Base-by-base conservation (phyloP, 352 stramenopile species). In the Globisporangium lucens region DNA sequence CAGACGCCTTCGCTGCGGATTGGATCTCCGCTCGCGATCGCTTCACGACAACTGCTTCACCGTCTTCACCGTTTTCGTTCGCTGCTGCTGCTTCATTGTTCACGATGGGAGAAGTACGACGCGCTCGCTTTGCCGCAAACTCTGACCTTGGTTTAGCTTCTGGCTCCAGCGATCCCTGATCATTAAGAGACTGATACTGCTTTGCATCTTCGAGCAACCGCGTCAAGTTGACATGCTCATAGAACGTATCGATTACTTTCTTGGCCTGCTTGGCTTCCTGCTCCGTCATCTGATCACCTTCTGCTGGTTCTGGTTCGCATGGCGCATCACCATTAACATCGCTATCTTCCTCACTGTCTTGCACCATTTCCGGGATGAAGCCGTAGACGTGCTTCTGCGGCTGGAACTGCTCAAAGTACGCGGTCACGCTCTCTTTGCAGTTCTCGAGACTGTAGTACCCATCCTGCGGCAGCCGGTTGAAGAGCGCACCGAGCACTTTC, bases 391-490 rank as follows among this genome's bases (percentile, higher is more conserved):
- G 66, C 59, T 91, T 90, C 17, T 91, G 64, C 0, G 76, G 71
- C 60, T 89, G 78, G 59, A 81, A 93, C 72, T 95, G 80, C 13
- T 78, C 63, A 68, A 99, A 99, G 68, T 99, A 99, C 33, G 76
- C 76, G 7, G 69, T 81, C n/a, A 99, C 85, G 60, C 90, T 89
- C 38, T 91, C 77, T 63, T 78, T 77, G 70, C 95, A 99, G 56
- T 98, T 91, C 17, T 94, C 86, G 0, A 98, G 72, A 22, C 93
- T 98, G 80, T 99, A 99, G 63, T 91, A 99, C 0, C 96, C 97
- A 35, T 98, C 85, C 0, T 78, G 46, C 13, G 87, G 83, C 17
- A 99, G 75, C 35, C 95, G 93, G 76, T 99, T 99, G 72, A 99
- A 99, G 64, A 99, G 90, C 35, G 81, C 91, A 29, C 97, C 97